Percentiles rank a stretch among this genome's conserved stretches.
Conservation (phyloP, 1,284 basidiomycete genomes). For the Marasmius oreades region DNA sequence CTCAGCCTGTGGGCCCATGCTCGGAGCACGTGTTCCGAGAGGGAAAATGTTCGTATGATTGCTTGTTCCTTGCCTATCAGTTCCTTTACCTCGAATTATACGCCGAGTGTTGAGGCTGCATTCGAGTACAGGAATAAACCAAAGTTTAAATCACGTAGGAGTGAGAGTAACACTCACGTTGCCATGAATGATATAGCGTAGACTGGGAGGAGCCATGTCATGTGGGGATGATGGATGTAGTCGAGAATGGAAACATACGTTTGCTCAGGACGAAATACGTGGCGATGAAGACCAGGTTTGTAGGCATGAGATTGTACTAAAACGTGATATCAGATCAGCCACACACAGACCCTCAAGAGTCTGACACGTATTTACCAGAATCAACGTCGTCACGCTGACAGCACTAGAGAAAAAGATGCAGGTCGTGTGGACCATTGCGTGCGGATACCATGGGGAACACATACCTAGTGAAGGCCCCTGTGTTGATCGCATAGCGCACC, state of each 20-base stretch:
- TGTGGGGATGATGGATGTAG: background rate
- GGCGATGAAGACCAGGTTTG: conserved; percentile 55
- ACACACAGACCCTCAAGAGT: background rate
- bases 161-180: conserved; percentile 39
- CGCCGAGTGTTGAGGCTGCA: conserved; percentile 48
- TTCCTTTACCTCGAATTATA: conserved; percentile 39
- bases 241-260: conserved; percentile 35
- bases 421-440: background rate
- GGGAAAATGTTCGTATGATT: conserved; percentile 43
- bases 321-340: background rate
- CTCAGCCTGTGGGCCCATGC: conserved; percentile 8
- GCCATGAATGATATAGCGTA: conserved; percentile 68
- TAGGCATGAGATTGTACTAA: conserved; percentile 55
- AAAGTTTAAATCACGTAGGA: background rate
- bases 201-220: conserved; percentile 32
- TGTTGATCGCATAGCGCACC: conserved; percentile 48
- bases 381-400: conserved; percentile 51
- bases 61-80: conserved; percentile 36
- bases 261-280: conserved; percentile 65
- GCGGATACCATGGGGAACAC: background rate
- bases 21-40: conserved; percentile 39
- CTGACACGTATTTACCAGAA: conserved; percentile 40
- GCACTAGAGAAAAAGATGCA: conserved; percentile 33
- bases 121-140: background rate
- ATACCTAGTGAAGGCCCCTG: conserved; percentile 58